Conservation (phyloP, 129 eudicot species). For the Helianthus annuus region HanXRQr2.0-SUNRISE NC_035441.2:189386063-189386562, state of each 20-base stretch:
- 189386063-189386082: not conserved
- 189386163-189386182: not conserved
- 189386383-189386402: slow-evolving; percentile 44
- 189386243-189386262: slow-evolving; percentile 40
- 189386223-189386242: slow-evolving; percentile 22
- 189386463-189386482: slow-evolving; percentile 39
- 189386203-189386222: slow-evolving; percentile 41
- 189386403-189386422: slow-evolving; percentile 44
- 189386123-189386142: not conserved
- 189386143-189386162: not conserved
- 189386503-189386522: slow-evolving; percentile 35
- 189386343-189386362: slow-evolving; percentile 41
- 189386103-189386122: not conserved
- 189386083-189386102: not conserved
- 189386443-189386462: slow-evolving; percentile 62
- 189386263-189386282: slow-evolving; percentile 48
- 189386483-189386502: slow-evolving; percentile 13
- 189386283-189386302: slow-evolving; percentile 10
- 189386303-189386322: slow-evolving; percentile 41
- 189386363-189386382: slow-evolving; percentile 34
- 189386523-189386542: slow-evolving; percentile 40
- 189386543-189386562: not conserved
- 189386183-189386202: slow-evolving; percentile 59
- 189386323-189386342: slow-evolving; percentile 53
- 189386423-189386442: slow-evolving; percentile 36